Base-by-base conservation (phyloP, 2,329 filamentous ascomycete genomes). In the Bipolaris victoriae region DNA sequence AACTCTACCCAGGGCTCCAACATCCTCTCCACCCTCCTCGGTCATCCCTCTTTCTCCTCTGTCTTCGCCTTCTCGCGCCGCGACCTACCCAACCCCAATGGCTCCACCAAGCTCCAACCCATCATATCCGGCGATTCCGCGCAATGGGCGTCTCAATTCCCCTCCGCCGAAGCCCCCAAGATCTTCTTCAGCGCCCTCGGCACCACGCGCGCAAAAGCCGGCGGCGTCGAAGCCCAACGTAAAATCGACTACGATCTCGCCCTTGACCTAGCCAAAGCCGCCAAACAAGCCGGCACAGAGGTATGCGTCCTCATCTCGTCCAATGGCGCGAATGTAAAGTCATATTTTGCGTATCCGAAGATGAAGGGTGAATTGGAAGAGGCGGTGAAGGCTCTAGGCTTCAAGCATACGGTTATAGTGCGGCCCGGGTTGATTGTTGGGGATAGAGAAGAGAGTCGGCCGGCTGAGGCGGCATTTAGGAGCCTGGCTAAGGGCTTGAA, bases 321-420 rank as follows among this genome's bases (percentile, higher is more conserved):
- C 20, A 79, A 68, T 1, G 79, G 76, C 49, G 81, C 79, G n/a
- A 85, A 73, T 78, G 81, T 69, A 77, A 83, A 40, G 1, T 55
- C 53, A n/a, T 60, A 88, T 1, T 72, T 89, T 5, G 75, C 80
- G 0, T 90, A 90, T 58, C 24, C 76, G 1, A 81, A 81, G 75
- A 95, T 97, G 91, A 97, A 97, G 82, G 87, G 86, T 22, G 90
- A 95, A 67, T 86, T 97, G 39, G 94, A 98, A 75, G 89, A 96
- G 33, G 81, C 86, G 15, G 84, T 97, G 58, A 85, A 86, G 73
- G 84, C 78, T 40, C 78, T 94, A 3, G 88, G 80, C 4, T 97
- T 97, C 71, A 90, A 93, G 48, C 86, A 90, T 63, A 88, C 88
- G 4, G 84, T 97, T 53, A 88, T 97, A 52, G 47, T 89, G 39